A percentile compares a stretch with the other conserved stretches of the same genome.
Evolutionary conservation across 257 asterid species (phyloP).

Genomic region (Salvia splendens): DNA sequence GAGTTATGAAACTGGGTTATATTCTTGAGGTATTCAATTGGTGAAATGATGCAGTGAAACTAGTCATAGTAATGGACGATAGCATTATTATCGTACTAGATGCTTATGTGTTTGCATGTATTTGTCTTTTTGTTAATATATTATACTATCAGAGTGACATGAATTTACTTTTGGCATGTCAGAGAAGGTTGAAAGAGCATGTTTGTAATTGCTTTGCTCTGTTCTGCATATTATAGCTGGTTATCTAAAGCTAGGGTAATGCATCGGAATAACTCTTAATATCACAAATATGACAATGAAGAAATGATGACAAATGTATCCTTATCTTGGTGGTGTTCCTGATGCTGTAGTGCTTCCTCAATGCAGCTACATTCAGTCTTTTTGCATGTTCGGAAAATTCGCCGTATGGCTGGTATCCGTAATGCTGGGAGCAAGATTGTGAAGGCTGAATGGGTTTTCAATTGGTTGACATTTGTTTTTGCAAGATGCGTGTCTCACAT

Average conservation of each 20-base stretch:
- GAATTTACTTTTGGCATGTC: background rate
- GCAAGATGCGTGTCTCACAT: slow-evolving; percentile 68
- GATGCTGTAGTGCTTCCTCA: slow-evolving; percentile 16
- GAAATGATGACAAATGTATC: background rate
- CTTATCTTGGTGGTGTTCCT: slow-evolving; percentile 23
- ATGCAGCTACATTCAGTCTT: slow-evolving; percentile 73
- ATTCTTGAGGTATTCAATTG: slow-evolving; percentile 10
- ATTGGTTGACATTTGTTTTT: slow-evolving; percentile 57
- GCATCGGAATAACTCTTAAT: background rate
- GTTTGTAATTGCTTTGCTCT: background rate
- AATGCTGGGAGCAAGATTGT: slow-evolving; percentile 57
- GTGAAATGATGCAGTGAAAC: background rate
- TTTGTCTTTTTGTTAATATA: background rate
- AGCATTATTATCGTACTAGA: background rate
- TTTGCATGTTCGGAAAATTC: slow-evolving; percentile 64
- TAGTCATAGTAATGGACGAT: background rate
- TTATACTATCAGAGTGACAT: background rate
- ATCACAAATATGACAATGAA: background rate
- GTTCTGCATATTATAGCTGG: background rate
- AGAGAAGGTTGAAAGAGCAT: background rate
- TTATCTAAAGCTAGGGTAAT: slow-evolving; percentile 3
- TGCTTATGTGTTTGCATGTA: background rate
- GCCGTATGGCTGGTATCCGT: slow-evolving; percentile 81
- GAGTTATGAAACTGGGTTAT: slow-evolving; percentile 6
- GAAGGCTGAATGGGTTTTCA: slow-evolving; percentile 80